These are phyloP conservation scores for Delphinella strobiligena DNA, from an alignment of 2,329 filamentous ascomycete species.

Conservation along the genomic window DNA sequence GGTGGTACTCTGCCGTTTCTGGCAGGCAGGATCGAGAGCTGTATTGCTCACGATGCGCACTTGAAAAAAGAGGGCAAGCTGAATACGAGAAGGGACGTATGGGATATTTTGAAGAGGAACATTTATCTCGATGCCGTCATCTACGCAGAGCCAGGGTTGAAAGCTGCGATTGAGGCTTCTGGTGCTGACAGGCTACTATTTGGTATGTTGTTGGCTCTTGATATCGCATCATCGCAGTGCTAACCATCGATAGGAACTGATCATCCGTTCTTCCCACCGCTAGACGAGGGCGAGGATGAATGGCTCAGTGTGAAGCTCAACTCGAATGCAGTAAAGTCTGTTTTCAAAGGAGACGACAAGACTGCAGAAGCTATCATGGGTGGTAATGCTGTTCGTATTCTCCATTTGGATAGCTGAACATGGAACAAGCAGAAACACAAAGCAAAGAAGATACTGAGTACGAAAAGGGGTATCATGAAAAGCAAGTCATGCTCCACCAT, in stretches of 20 bases:
- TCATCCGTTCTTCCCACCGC: slow-evolving; percentile 74
- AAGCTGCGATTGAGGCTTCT: slow-evolving; percentile 55
- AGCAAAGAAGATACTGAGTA: too few relatives aligned
- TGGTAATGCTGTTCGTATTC: slow-evolving; percentile 44
- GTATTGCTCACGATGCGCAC: slow-evolving; percentile 70
- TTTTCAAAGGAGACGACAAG: slow-evolving; percentile 35
- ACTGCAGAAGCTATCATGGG: slow-evolving; percentile 46
- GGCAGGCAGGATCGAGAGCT: slow-evolving; percentile 78
- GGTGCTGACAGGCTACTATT: slow-evolving; percentile 64
- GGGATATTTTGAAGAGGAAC: slow-evolving; percentile 59
- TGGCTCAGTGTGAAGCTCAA: slow-evolving; percentile 60
- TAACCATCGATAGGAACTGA: slow-evolving; percentile 45
- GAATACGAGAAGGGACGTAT: slow-evolving; percentile 44
- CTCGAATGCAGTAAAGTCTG: slow-evolving; percentile 41
- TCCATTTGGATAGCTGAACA: slow-evolving; percentile 21
- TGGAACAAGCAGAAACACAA: too few relatives aligned
- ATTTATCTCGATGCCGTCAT: slow-evolving; percentile 82
- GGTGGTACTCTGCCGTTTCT: slow-evolving; percentile 83
- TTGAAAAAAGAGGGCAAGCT: slow-evolving; percentile 52
- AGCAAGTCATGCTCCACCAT: too few relatives aligned
- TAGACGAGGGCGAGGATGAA: slow-evolving; percentile 49
- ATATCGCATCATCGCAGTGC: neutral
- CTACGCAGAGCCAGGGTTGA: slow-evolving; percentile 62
- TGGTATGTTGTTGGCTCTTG: slow-evolving; percentile 30
- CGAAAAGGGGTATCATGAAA: neutral